Evolutionary conservation across 1,284 basidiomycete genomes (phyloP).

Genomic region (Hypsizygus ulmarius): DNA sequence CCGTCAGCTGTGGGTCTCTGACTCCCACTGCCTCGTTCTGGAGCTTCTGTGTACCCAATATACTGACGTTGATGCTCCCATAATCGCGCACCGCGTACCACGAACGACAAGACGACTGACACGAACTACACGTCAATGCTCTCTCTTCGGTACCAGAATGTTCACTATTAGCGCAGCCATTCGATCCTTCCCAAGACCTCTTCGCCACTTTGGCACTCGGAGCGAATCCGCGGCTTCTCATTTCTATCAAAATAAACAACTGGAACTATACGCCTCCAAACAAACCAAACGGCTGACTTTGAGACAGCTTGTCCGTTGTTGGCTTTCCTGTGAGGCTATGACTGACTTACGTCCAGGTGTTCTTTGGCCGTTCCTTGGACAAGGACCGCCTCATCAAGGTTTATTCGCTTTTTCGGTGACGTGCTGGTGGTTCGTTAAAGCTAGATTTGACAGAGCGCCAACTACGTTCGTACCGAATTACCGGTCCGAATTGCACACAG

Average conservation of each 20-base stretch:
- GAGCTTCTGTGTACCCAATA: neutral
- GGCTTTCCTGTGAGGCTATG: neutral
- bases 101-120: neutral
- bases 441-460: constrained; percentile 60
- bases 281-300: constrained; percentile 75
- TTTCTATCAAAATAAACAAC: constrained; percentile 84
- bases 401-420: constrained; percentile 15
- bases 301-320: constrained; percentile 70
- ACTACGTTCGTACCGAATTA: constrained; percentile 87
- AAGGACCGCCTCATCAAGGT: constrained; percentile 74
- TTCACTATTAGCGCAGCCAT: constrained; percentile 11
- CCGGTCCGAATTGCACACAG: constrained; percentile 88
- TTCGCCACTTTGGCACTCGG: constrained; percentile 12
- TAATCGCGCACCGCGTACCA: neutral
- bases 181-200: constrained; percentile 1
- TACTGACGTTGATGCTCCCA: neutral
- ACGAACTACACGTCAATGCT: constrained; percentile 5
- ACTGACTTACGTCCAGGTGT: constrained; percentile 40
- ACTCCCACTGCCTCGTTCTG: neutral
- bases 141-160: constrained; percentile 12
- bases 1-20: neutral
- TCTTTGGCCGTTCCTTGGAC: constrained; percentile 77
- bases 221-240: constrained; percentile 53
- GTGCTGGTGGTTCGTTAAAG: constrained; percentile 5
- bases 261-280: constrained; percentile 79